A percentile compares a stretch with the other conserved stretches of the same genome.
phyloP scores from a whole-genome alignment of 441 rosid species.

The Euphorbia celastroides region DNA sequence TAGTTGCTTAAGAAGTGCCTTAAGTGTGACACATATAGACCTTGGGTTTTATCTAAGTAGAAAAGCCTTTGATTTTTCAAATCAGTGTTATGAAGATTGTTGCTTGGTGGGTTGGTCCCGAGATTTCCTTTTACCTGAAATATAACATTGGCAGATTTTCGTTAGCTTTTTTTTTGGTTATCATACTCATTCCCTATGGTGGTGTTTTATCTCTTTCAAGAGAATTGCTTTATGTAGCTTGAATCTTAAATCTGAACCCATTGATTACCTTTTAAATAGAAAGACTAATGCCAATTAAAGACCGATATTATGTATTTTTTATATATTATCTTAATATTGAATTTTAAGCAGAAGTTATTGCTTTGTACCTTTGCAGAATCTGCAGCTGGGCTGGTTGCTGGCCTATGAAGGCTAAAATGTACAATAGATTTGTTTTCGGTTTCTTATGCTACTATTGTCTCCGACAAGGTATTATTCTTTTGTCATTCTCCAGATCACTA shows the following conservation, averaged over 20 bases:
- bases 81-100: background rate
- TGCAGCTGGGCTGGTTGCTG: background rate
- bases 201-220: background rate
- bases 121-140: background rate
- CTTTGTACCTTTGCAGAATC: constrained; percentile 4
- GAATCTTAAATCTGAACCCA: background rate
- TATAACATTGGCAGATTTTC: background rate
- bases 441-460: background rate
- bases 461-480: constrained; percentile 2
- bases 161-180: background rate
- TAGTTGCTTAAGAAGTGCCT: background rate
- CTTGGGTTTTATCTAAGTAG: background rate
- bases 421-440: constrained; percentile 10
- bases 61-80: background rate
- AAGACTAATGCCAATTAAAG: background rate
- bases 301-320: background rate
- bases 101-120: background rate
- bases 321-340: no score
- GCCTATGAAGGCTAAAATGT: background rate
- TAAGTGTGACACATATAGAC: background rate
- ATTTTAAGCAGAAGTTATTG: background rate
- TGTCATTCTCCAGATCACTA: background rate
- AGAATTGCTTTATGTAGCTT: background rate
- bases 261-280: background rate
- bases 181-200: background rate